These are phyloP conservation scores for Medicago truncatula DNA, from an alignment of 306 rosid genomes.

Conservation along the genomic window MtrunA17r5.0-ANR NC_053043.1:43844501-43845000, in stretches of 20 bases:
- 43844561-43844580: neutral
- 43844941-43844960: too few relatives aligned
- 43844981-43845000: neutral
- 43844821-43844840: neutral
- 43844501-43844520: neutral
- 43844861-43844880: neutral
- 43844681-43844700: neutral
- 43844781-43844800: neutral
- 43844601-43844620: neutral
- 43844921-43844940: too few relatives aligned
- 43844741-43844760: neutral
- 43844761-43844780: neutral
- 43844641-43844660: neutral
- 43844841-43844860: neutral
- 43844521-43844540: neutral
- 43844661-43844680: neutral
- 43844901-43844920: too few relatives aligned
- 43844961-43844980: neutral
- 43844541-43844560: neutral
- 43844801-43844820: too few relatives aligned
- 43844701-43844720: neutral
- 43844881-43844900: neutral
- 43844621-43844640: neutral
- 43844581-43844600: neutral
- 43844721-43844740: neutral